phyloP scores from a whole-genome alignment of 2,329 filamentous ascomycete genomes.

The Clarireedia monteithiana region DNA sequence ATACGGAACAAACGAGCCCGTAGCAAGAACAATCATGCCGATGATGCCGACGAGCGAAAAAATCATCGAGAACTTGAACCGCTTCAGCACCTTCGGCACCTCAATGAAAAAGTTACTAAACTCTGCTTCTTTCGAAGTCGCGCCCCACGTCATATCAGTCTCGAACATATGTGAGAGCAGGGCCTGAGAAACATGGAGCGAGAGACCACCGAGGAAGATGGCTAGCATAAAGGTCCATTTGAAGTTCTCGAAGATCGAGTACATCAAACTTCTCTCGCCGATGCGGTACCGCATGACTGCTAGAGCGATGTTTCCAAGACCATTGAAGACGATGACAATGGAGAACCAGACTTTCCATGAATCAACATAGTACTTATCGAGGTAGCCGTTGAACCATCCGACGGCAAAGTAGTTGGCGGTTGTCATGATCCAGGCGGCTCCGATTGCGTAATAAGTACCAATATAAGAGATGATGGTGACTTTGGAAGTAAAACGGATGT shows the following conservation, averaged over 20 bases:
- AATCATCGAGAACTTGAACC: conserved; percentile 49
- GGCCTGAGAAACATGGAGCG: conserved; percentile 73
- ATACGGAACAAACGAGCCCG: conserved; percentile 56
- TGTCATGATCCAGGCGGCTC: conserved; percentile 67
- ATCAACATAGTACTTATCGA: conserved; percentile 75
- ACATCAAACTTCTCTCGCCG: conserved; percentile 53
- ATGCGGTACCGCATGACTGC: conserved; percentile 67
- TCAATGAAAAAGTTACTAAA: conserved; percentile 82
- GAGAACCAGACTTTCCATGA: conserved; percentile 76
- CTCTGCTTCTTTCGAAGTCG: conserved; percentile 75
- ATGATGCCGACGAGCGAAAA: conserved; percentile 46
- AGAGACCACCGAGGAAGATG: conserved; percentile 77
- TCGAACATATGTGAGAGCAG: conserved; percentile 77
- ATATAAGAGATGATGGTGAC: conserved; percentile 71
- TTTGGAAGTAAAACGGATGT: conserved; percentile 68
- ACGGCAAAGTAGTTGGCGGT: conserved; percentile 67
- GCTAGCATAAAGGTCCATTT: conserved; percentile 68
- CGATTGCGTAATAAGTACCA: conserved; percentile 74
- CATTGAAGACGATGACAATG: conserved; percentile 71
- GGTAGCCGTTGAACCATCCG: conserved; percentile 68
- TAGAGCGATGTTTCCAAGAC: conserved; percentile 63
- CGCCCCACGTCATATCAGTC: conserved; percentile 80
- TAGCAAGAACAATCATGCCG: conserved; percentile 49
- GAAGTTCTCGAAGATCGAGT: conserved; percentile 54
- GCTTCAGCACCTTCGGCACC: conserved; percentile 68